Conservation (phyloP, 306 rosid species). For the Arachis stenosperma region DNA sequence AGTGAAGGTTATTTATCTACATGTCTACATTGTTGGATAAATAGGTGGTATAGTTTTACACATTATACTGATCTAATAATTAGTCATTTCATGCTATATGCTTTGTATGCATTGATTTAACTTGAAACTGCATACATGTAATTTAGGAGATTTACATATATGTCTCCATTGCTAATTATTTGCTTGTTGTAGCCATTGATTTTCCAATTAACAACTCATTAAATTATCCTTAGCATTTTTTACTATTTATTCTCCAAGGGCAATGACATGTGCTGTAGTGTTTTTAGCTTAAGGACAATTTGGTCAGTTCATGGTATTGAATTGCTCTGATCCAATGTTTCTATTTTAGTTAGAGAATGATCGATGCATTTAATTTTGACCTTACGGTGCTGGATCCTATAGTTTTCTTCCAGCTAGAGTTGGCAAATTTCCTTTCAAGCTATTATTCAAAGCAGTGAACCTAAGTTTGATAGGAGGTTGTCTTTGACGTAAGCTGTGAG, state of each 20-base stretch:
- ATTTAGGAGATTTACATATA: neutral
- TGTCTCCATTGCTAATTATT: constrained; percentile 3
- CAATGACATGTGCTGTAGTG: constrained; percentile 7
- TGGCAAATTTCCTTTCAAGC: constrained; percentile 4
- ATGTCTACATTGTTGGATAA: constrained; percentile 7
- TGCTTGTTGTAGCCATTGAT: neutral
- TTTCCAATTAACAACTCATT: neutral
- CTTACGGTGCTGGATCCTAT: neutral
- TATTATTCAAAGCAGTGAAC: constrained; percentile 7
- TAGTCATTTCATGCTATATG: neutral
- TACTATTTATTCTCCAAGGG: neutral
- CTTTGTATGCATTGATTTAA: constrained; percentile 6
- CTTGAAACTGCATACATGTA: constrained; percentile 17
- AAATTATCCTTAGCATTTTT: neutral
- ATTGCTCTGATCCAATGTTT: neutral
- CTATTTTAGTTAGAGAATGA: constrained; percentile 3
- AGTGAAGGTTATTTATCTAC: neutral
- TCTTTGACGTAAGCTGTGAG: constrained; percentile 18
- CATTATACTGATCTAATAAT: neutral
- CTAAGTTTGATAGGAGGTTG: neutral
- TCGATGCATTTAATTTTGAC: constrained; percentile 17
- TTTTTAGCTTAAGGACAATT: constrained; percentile 7
- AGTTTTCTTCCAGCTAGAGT: constrained; percentile 2
- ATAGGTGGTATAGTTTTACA: neutral
- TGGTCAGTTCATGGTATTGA: neutral